A percentile compares a stretch with the other conserved stretches of the same genome.
Evolutionary conservation across 1,284 basidiomycete species (phyloP).

Genomic region (Cutaneotrichosporon sp.): DNA sequence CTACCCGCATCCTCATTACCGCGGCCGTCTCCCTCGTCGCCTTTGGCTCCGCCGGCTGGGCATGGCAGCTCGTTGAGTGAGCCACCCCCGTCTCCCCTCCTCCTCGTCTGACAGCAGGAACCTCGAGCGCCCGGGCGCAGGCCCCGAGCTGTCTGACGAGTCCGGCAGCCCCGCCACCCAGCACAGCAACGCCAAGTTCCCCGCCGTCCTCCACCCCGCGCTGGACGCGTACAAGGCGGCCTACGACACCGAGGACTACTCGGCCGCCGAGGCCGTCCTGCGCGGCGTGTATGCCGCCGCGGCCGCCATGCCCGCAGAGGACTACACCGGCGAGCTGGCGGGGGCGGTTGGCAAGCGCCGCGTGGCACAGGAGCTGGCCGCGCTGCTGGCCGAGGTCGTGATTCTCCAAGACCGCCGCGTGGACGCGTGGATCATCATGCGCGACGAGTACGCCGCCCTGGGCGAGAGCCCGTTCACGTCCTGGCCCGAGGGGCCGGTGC

Average conservation of each 20-base stretch:
- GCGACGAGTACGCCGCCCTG: neutral
- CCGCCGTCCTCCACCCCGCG: neutral
- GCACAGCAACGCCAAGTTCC: neutral
- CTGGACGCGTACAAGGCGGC: neutral
- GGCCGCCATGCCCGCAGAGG: neutral
- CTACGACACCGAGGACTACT: neutral
- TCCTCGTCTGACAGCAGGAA: neutral
- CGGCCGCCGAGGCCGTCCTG: neutral
- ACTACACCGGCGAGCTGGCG: neutral
- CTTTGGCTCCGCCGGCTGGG: neutral
- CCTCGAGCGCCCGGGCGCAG: neutral
- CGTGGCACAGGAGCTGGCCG: neutral
- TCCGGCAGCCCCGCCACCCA: neutral
- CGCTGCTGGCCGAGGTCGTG: neutral
- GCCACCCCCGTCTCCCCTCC: neutral
- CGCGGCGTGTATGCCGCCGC: neutral
- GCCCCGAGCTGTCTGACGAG: neutral
- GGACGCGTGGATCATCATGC: neutral
- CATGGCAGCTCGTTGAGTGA: neutral
- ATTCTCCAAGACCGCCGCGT: neutral
- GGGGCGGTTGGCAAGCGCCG: neutral
- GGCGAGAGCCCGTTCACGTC: neutral
- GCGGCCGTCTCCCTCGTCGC: neutral
- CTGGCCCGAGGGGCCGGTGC: neutral
- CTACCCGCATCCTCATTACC: neutral